Conservation (phyloP, 1,284 basidiomycete genomes). For the Flammula alnicola region DNA sequence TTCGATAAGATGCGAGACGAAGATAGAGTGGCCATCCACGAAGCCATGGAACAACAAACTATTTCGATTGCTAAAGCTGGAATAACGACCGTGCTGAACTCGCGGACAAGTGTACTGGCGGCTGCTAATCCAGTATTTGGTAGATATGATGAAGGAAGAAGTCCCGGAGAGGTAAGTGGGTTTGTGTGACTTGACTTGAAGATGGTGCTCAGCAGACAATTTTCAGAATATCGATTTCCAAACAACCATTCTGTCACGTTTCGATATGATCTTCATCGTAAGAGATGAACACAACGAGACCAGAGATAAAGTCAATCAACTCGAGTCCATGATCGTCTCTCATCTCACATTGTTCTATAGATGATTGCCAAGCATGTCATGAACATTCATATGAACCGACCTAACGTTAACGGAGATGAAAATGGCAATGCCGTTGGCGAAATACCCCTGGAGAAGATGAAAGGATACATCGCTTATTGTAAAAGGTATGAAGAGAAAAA, state of each 20-base stretch:
- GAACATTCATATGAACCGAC: slow-evolving; percentile 96
- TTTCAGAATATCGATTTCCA: slow-evolving; percentile 95
- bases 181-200: background rate
- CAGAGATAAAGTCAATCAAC: slow-evolving; percentile 75
- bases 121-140: slow-evolving; percentile 99
- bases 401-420: slow-evolving; percentile 46
- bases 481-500: slow-evolving; percentile 68
- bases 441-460: slow-evolving; percentile 98
- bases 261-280: slow-evolving; percentile 99
- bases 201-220: slow-evolving; percentile 4
- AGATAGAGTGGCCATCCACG: slow-evolving; percentile 98
- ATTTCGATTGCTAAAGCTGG: slow-evolving; percentile 99
- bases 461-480: slow-evolving; percentile 95
- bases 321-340: background rate
- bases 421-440: slow-evolving; percentile 74
- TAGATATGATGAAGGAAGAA: slow-evolving; percentile 96
- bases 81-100: slow-evolving; percentile 98
- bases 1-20: slow-evolving; percentile 99
- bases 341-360: slow-evolving; percentile 40
- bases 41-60: slow-evolving; percentile 99
- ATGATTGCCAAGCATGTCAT: slow-evolving; percentile 98
- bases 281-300: slow-evolving; percentile 98
- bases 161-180: slow-evolving; percentile 90
- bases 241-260: slow-evolving; percentile 97
- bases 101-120: slow-evolving; percentile 93